These are phyloP conservation scores for Cercospora nicotianae DNA, from an alignment of 2,329 filamentous ascomycete species.

Conservation along the genomic window DNA sequence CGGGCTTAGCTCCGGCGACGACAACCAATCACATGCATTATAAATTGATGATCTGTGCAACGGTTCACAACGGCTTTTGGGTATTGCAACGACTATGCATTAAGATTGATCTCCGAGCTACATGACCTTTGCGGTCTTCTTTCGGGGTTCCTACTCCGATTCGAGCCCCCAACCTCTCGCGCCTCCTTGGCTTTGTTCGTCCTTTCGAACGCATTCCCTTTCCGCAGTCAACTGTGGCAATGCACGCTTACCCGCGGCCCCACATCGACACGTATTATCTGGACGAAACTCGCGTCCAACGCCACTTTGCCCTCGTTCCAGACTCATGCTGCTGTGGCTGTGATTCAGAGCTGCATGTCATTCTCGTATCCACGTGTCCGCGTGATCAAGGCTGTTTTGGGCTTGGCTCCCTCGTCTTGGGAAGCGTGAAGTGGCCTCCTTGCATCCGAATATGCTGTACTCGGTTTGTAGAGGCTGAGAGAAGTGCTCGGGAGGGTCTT, in stretches of 20 bases:
- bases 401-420: background rate
- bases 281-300: background rate
- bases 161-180: background rate
- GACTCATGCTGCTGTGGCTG: conserved; percentile 1
- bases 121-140: background rate
- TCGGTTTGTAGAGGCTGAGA: background rate
- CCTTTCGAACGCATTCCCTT: background rate
- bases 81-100: background rate
- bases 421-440: background rate
- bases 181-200: background rate
- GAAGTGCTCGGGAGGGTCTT: background rate
- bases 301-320: conserved; percentile 1
- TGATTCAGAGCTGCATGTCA: background rate
- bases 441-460: background rate
- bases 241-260: background rate
- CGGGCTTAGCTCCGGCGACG: background rate
- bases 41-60: background rate
- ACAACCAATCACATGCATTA: background rate
- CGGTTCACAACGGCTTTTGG: background rate
- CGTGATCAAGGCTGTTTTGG: background rate
- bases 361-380: background rate
- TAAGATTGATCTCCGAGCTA: background rate
- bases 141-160: background rate
- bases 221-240: background rate
- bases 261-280: background rate